These are phyloP conservation scores for Penicillium nucicola DNA, from an alignment of 495 filamentous ascomycete genomes.

Conservation along the genomic window DNA sequence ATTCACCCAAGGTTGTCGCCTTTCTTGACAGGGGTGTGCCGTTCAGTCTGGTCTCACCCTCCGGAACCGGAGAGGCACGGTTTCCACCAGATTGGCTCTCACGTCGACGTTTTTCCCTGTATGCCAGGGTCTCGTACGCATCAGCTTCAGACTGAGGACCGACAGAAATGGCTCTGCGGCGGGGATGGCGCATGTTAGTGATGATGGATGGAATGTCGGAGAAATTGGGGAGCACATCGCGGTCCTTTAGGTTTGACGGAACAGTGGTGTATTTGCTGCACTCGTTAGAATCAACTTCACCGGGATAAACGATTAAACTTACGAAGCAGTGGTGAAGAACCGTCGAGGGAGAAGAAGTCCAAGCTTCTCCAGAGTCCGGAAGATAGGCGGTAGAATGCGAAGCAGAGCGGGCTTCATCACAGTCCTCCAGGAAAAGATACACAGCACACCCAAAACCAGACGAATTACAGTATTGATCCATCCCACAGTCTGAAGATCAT, in stretches of 20 bases:
- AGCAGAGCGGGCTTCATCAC: constrained; percentile 80
- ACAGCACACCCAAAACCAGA: constrained; percentile 71
- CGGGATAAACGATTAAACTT: constrained; percentile 26
- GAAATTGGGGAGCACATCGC: constrained; percentile 82
- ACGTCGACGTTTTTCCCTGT: constrained; percentile 73
- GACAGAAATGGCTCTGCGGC: constrained; percentile 78
- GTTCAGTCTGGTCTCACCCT: constrained; percentile 17
- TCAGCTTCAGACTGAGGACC: constrained; percentile 95
- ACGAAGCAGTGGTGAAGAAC: constrained; percentile 86
- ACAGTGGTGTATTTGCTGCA: constrained; percentile 78
- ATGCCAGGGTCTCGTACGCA: constrained; percentile 94
- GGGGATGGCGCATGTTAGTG: constrained; percentile 73
- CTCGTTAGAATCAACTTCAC: neutral
- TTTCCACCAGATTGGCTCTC: constrained; percentile 58
- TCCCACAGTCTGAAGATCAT: constrained; percentile 59
- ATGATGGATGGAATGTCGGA: constrained; percentile 79
- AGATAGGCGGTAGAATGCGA: constrained; percentile 74
- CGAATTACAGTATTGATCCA: constrained; percentile 58
- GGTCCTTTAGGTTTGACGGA: constrained; percentile 70
- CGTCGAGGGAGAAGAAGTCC: constrained; percentile 76
- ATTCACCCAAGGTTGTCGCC: constrained; percentile 52
- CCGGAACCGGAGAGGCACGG: constrained; percentile 22
- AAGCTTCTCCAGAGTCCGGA: constrained; percentile 75
- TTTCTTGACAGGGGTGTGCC: constrained; percentile 20
- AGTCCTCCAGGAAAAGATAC: constrained; percentile 87